Evolutionary conservation across 805 yeast species (phyloP).

Genomic region (Saccharomycopsis fermentans): DNA sequence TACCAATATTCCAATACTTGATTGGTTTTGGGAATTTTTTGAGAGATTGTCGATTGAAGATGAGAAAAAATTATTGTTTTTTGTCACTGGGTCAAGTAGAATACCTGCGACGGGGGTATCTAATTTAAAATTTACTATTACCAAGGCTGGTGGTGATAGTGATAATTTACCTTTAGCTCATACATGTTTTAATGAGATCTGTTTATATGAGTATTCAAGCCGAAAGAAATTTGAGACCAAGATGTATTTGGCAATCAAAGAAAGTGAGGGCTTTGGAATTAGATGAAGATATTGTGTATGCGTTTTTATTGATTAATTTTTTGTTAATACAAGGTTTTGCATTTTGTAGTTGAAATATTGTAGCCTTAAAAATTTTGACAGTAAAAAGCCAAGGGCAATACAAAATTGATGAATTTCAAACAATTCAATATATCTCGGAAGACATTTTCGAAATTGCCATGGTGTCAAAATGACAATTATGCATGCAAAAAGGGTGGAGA

Average conservation of each 20-base stretch:
- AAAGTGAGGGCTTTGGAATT: constrained; percentile 81
- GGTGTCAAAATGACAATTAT: not conserved
- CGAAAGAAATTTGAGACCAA: constrained; percentile 47
- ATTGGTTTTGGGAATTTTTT: constrained; percentile 86
- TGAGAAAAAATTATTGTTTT: constrained; percentile 57
- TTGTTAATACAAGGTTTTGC: not conserved
- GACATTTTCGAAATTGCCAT: too few species aligned
- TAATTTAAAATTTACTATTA: constrained; percentile 62
- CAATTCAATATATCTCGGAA: too few species aligned
- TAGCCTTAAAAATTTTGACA: too few species aligned
- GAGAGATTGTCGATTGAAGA: constrained; percentile 32
- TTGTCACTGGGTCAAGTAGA: constrained; percentile 85
- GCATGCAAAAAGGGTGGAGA: not conserved
- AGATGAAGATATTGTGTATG: constrained; percentile 18
- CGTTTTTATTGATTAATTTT: not conserved
- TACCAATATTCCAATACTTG: constrained; percentile 30
- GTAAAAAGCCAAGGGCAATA: too few species aligned
- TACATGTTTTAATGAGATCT: constrained; percentile 88
- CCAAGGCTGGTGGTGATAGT: constrained; percentile 36
- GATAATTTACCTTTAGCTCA: constrained; percentile 74
- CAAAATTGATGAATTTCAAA: too few species aligned
- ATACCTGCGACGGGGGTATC: constrained; percentile 89
- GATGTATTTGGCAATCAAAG: constrained; percentile 58
- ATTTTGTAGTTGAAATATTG: too few species aligned
- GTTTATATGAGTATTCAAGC: constrained; percentile 55